Percentiles rank a stretch among this genome's conserved stretches.
Conservation (phyloP, 495 filamentous ascomycete genomes). For the Lophiostoma macrostomum region DNA sequence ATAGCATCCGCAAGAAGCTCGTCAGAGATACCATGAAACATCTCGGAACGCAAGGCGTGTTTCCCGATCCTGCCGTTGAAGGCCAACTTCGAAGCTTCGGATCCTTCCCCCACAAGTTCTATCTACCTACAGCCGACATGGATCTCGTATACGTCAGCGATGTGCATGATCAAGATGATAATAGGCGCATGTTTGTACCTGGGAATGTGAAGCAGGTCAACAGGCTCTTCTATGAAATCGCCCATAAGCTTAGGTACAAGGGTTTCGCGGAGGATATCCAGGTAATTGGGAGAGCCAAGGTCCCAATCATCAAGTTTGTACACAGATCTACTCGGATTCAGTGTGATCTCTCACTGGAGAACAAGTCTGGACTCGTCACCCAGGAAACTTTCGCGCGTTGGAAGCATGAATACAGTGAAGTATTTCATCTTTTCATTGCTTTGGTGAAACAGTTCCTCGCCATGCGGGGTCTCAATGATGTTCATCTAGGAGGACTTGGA, state of each 20-base stretch:
- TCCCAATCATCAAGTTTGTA: slow-evolving; percentile 89
- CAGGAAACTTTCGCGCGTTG: slow-evolving; percentile 75
- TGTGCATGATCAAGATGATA: slow-evolving; percentile 50
- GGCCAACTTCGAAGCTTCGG: slow-evolving; percentile 60
- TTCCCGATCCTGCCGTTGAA: slow-evolving; percentile 50
- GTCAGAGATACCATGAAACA: too few relatives aligned
- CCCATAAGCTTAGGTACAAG: slow-evolving; percentile 46
- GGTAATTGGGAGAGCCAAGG: slow-evolving; percentile 70
- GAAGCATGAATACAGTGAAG: slow-evolving; percentile 72
- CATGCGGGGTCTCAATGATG: slow-evolving; percentile 88
- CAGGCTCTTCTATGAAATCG: slow-evolving; percentile 48
- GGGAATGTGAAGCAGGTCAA: slow-evolving; percentile 1
- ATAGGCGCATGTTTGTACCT: not conserved
- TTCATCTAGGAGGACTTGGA: slow-evolving; percentile 84
- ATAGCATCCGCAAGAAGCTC: slow-evolving; percentile 68
- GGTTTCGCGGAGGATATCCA: slow-evolving; percentile 54
- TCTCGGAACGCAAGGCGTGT: too few relatives aligned
- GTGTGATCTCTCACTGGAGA: slow-evolving; percentile 94
- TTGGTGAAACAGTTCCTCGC: slow-evolving; percentile 89
- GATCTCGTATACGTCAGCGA: slow-evolving; percentile 82
- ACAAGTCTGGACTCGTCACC: slow-evolving; percentile 71
- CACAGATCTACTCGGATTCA: slow-evolving; percentile 69
- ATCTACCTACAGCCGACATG: slow-evolving; percentile 89
- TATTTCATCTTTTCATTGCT: slow-evolving; percentile 78
- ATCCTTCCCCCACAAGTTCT: slow-evolving; percentile 85